These are phyloP conservation scores for Phytophthora megakarya DNA, from an alignment of 352 stramenopile species.

Conservation along the genomic window DNA sequence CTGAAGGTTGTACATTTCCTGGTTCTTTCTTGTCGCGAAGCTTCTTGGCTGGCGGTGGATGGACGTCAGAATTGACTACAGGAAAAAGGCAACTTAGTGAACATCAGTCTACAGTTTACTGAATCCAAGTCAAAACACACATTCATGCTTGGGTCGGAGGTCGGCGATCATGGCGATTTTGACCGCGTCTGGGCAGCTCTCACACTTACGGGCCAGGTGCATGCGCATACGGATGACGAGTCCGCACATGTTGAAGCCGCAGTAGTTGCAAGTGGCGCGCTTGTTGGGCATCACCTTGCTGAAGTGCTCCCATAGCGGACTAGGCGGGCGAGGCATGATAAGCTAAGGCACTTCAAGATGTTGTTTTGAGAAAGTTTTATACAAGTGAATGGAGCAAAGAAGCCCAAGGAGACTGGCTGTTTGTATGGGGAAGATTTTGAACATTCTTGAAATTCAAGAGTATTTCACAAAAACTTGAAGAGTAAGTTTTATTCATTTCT, in stretches of 20 bases:
- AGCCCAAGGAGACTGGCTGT: not conserved
- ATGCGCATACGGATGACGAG: slow-evolving; percentile 69
- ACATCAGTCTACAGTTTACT: slow-evolving; percentile 19
- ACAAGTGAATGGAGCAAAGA: slow-evolving; percentile 19
- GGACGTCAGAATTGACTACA: not conserved
- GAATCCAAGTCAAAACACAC: slow-evolving; percentile 16
- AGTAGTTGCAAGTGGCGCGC: slow-evolving; percentile 79
- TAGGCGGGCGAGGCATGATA: slow-evolving; percentile 60
- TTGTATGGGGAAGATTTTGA: not conserved
- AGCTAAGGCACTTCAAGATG: slow-evolving; percentile 12
- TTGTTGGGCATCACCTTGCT: slow-evolving; percentile 57
- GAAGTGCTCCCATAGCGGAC: slow-evolving; percentile 69
- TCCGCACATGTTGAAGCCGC: slow-evolving; percentile 74
- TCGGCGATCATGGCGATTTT: slow-evolving; percentile 56
- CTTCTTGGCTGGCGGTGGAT: slow-evolving; percentile 14
- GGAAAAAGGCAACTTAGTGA: slow-evolving; percentile 29
- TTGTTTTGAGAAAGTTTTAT: slow-evolving; percentile 43
- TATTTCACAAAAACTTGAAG: too few species aligned
- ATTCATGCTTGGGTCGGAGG: slow-evolving; percentile 30
- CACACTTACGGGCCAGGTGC: slow-evolving; percentile 66
- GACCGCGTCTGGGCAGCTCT: slow-evolving; percentile 49
- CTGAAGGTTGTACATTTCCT: not conserved
- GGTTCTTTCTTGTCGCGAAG: slow-evolving; percentile 7
- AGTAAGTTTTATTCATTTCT: slow-evolving; percentile 21
- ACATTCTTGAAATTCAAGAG: not conserved